Conservation (phyloP, 768 basidiomycete genomes). For the Tephrocybe sp. region DNA sequence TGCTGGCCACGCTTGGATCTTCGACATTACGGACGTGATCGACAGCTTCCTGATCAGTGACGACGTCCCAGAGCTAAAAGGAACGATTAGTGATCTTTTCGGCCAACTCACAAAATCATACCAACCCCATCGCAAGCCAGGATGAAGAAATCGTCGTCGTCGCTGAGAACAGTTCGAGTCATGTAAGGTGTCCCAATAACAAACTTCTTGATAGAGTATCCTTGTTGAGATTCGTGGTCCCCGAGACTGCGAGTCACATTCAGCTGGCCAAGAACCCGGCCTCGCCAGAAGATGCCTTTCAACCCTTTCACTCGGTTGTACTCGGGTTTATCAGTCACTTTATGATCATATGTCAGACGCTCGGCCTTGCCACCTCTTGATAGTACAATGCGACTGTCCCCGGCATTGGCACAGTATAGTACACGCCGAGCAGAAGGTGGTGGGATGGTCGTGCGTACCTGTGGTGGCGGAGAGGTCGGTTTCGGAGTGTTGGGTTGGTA, state of each 20-base stretch:
- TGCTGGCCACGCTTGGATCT: conserved; percentile 14
- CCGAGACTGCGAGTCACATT: conserved; percentile 17
- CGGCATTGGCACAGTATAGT: conserved; percentile 16
- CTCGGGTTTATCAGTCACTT: conserved; percentile 12
- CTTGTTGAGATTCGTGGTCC: conserved; percentile 18
- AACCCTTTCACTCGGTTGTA: conserved; percentile 14
- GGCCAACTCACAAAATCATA: neutral
- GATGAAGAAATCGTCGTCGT: conserved; percentile 14
- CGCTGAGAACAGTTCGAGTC: conserved; percentile 6
- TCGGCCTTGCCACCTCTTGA: conserved; percentile 12
- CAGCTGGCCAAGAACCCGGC: conserved; percentile 17
- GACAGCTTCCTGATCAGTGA: conserved; percentile 14
- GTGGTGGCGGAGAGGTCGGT: neutral
- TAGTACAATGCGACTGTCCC: conserved; percentile 15
- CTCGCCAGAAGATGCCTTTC: conserved; percentile 17
- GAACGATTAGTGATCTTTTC: neutral
- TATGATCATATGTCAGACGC: conserved; percentile 18
- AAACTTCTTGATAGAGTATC: conserved; percentile 17
- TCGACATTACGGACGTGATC: conserved; percentile 9
- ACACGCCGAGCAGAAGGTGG: conserved; percentile 11
- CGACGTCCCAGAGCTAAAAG: conserved; percentile 17
- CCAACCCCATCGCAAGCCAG: conserved; percentile 18
- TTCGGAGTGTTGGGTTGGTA: conserved; percentile 5
- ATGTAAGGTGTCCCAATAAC: conserved; percentile 13
- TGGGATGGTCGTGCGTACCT: neutral